Evolutionary conservation across 352 stramenopile genomes (phyloP), one percentile per base, ranked within the genome.

Genomic region (Phytophthora litchii): DNA sequence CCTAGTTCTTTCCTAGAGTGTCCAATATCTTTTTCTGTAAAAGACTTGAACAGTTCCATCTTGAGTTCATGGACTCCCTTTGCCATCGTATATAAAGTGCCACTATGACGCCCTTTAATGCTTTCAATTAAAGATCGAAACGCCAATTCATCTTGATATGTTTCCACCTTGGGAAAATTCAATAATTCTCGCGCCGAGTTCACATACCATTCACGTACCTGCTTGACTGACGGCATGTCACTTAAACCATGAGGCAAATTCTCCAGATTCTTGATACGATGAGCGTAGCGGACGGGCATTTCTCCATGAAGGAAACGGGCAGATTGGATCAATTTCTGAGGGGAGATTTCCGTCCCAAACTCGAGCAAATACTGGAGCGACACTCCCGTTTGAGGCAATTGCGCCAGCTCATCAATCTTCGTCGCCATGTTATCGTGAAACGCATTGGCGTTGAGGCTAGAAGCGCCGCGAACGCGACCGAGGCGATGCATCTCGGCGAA

Each of bases 21-120:
- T 3, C 36, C 36, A 9, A 10, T 46, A 7, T 75, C 64, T 51
- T 83, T 86, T 46, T 74, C 71, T 1, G 74, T 67, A 59, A 92
- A 91, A 21, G 88, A 84, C 17, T 76, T 70, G 54, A 96, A 88
- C 13, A 93, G 64, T 51, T 96, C 70, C 71, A 93, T 80, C 51
- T 98, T 97, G 60, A 99, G 91, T 83, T 99, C 95, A 65, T 98
- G 97, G 7, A 99, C 96, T 32, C 97, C 97, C 53, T 97, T 95
- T n/a, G 98, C 97, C 96, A 99, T 99, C 19, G 98, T 99, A 32
- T 99, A 98, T 11, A 99, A 83, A 21, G 98, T 99, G 29, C 91
- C 87, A n/a, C 90, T 96, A 78, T 99, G 97, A 11, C 97, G 76
- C 32, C 97, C 85, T 76, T 99, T 99, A 60, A 99, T 98, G 50